Percentiles rank a stretch among this genome's conserved stretches.
These are phyloP conservation scores for Rhododendron henanense DNA, from an alignment of 148 eudicot species.

Conservation along the genomic window DNA sequence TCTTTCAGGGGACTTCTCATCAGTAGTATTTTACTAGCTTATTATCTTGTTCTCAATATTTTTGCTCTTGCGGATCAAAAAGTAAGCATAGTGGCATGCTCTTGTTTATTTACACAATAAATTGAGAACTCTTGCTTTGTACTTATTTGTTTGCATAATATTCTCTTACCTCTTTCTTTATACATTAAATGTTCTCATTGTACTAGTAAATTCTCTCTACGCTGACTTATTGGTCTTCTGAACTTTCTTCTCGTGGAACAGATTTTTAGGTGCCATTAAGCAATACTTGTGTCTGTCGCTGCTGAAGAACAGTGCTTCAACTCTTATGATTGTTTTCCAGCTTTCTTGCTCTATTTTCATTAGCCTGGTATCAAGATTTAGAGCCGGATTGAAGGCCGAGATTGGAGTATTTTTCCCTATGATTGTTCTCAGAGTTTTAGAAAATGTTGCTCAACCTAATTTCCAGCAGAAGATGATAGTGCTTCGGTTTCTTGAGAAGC, in stretches of 20 bases:
- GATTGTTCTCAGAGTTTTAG: slow-evolving; percentile 96
- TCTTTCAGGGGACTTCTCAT: background rate
- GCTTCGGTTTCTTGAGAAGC: slow-evolving; percentile 85
- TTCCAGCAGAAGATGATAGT: slow-evolving; percentile 99
- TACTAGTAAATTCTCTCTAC: background rate
- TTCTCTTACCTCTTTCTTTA: background rate
- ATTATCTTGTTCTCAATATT: background rate
- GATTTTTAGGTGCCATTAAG: slow-evolving; percentile 97
- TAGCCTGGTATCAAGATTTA: slow-evolving; percentile 92
- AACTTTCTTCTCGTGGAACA: slow-evolving; percentile 27
- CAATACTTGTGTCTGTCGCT: slow-evolving; percentile 92
- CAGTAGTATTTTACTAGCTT: background rate
- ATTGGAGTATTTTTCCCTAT: slow-evolving; percentile 99
- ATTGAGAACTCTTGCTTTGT: background rate
- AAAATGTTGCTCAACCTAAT: slow-evolving; percentile 98
- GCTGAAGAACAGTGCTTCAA: slow-evolving; percentile 97
- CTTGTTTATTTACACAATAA: background rate
- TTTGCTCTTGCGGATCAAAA: background rate
- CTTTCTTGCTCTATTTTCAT: slow-evolving; percentile 99
- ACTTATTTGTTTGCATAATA: background rate
- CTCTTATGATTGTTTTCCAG: slow-evolving; percentile 97
- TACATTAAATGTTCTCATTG: background rate
- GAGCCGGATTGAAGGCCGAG: slow-evolving; percentile 99
- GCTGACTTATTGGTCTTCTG: background rate
- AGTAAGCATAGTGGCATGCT: background rate